These are phyloP conservation scores for Tuber borchii DNA, from an alignment of 495 filamentous ascomycete genomes.

Conservation along the genomic window DNA sequence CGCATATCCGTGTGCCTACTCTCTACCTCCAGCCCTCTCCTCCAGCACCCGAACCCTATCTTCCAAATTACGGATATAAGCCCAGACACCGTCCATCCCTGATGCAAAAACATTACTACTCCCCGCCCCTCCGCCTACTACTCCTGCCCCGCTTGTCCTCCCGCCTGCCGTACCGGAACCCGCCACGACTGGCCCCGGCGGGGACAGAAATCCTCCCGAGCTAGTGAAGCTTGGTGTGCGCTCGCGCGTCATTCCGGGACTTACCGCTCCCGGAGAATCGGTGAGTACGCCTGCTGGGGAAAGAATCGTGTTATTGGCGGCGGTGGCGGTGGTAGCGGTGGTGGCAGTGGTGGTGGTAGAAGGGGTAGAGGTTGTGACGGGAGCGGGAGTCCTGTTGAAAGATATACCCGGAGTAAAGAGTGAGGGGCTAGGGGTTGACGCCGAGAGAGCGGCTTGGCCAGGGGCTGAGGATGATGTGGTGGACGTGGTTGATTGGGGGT, in stretches of 20 bases:
- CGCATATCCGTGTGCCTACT: neutral
- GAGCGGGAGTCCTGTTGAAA: neutral
- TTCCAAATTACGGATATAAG: conserved; percentile 32
- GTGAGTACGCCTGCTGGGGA: conserved; percentile 35
- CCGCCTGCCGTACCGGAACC: conserved; percentile 37
- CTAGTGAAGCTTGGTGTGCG: conserved; percentile 28
- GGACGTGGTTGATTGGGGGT: neutral
- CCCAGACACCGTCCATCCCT: conserved; percentile 31
- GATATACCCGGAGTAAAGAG: neutral
- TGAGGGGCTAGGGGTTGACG: neutral
- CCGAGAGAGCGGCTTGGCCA: conserved; percentile 13
- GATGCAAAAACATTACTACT: conserved; percentile 30
- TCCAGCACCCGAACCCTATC: conserved; percentile 23
- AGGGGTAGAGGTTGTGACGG: neutral
- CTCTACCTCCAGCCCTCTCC: conserved; percentile 14
- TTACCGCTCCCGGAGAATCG: conserved; percentile 33
- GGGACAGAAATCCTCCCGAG: conserved; percentile 16
- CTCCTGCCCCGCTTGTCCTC: conserved; percentile 15
- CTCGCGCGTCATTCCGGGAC: conserved; percentile 29
- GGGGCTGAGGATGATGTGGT: neutral
- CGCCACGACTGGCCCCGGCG: conserved; percentile 8
- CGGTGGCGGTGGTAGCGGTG: conserved; percentile 16
- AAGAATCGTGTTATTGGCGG: conserved; percentile 26
- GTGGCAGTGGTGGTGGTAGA: conserved; percentile 14
- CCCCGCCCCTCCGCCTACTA: conserved; percentile 7